Conservation (phyloP, 257 asterid genomes). For the Fraxinus anomala region DNA sequence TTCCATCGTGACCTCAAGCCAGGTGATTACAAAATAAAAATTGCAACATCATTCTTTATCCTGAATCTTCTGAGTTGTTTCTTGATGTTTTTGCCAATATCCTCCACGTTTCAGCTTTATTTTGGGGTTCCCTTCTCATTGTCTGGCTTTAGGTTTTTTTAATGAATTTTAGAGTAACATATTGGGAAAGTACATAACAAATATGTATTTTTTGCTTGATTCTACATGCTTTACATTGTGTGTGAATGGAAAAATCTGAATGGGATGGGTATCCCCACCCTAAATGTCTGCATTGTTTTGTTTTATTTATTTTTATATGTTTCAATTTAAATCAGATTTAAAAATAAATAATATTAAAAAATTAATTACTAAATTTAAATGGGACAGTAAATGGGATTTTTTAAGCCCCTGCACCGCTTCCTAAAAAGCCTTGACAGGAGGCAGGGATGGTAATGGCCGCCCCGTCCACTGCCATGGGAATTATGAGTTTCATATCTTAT, state of each 20-base stretch:
- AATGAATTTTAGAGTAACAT: neutral
- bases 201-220: neutral
- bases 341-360: too few species aligned
- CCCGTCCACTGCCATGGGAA: too few species aligned
- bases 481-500: neutral
- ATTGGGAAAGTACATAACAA: neutral
- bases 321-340: too few species aligned
- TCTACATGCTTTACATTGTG: neutral
- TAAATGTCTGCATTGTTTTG: too few species aligned
- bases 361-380: too few species aligned
- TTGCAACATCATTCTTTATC: neutral
- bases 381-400: too few species aligned
- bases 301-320: too few species aligned
- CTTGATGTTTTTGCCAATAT: neutral
- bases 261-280: too few species aligned
- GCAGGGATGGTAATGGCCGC: too few species aligned
- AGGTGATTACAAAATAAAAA: conserved; percentile 42
- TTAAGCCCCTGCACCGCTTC: too few species aligned
- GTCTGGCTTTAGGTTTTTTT: neutral
- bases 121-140: neutral
- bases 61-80: neutral
- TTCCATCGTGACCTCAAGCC: conserved; percentile 99
- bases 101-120: neutral
- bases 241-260: too few species aligned
- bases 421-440: too few species aligned